Conservation (phyloP, 1,139 yeast species). For the Taiozyma sp. region DNA sequence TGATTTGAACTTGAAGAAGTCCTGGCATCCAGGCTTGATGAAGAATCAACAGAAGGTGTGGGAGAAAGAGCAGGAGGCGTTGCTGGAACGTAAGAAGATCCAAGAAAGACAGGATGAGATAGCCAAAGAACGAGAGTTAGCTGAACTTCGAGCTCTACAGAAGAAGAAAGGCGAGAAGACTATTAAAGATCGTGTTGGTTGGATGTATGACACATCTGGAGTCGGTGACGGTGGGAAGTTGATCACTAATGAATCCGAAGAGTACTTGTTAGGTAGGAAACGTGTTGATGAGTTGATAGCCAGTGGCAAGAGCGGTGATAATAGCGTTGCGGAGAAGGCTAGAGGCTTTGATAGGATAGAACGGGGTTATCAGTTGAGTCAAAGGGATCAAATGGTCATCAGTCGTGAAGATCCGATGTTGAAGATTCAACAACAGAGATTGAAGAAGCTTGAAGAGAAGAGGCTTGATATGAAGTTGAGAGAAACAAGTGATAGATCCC, state of each 20-base stretch:
- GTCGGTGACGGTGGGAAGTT: conserved; percentile 16
- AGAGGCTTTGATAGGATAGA: conserved; percentile 19
- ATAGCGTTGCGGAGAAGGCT: conserved; percentile 4
- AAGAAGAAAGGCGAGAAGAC: conserved; percentile 39
- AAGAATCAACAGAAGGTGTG: conserved; percentile 86
- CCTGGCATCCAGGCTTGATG: conserved; percentile 91
- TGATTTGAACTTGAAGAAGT: conserved; percentile 82
- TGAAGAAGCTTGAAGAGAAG: conserved; percentile 23
- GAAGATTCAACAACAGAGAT: conserved; percentile 39
- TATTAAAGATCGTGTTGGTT: conserved; percentile 51
- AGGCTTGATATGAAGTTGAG: conserved; percentile 13
- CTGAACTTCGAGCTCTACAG: conserved; percentile 51
- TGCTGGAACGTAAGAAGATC: conserved; percentile 63
- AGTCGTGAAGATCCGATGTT: conserved; percentile 51
- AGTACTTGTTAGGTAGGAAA: conserved; percentile 44
- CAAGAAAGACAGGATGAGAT: conserved; percentile 63
- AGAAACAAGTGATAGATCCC: conserved; percentile 3
- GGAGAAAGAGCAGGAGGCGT: conserved; percentile 74
- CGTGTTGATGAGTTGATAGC: conserved; percentile 35
- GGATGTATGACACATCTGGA: conserved; percentile 74
- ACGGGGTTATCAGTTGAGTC: conserved; percentile 8
- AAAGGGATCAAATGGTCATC: conserved; percentile 23
- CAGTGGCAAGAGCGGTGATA: conserved; percentile 7
- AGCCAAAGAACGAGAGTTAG: conserved; percentile 55
- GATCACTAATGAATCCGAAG: conserved; percentile 33